Percentiles rank a stretch among this genome's conserved stretches.
These are phyloP conservation scores for Pleurotus tuoliensis DNA, from an alignment of 768 basidiomycete genomes.

Conservation along the genomic window DNA sequence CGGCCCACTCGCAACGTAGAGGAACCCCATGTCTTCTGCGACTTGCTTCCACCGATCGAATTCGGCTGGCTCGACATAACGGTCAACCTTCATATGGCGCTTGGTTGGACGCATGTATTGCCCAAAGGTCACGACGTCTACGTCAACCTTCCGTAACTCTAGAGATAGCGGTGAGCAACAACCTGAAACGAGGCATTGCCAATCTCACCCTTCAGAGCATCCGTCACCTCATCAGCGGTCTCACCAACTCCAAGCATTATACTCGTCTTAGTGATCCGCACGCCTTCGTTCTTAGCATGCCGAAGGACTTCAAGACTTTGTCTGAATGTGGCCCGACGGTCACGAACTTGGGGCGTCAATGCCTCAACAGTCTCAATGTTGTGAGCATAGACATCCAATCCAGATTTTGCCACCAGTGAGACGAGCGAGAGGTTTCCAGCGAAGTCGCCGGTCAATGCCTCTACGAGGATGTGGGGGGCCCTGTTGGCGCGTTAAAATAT, in stretches of 20 bases:
- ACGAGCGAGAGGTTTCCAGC: conserved; percentile 74
- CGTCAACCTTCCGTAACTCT: conserved; percentile 86
- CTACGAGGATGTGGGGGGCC: conserved; percentile 93
- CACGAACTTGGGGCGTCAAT: conserved; percentile 91
- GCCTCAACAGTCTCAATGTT: conserved; percentile 96
- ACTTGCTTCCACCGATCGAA: conserved; percentile 88
- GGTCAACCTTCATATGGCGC: conserved; percentile 97
- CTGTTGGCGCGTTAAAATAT: conserved; percentile 32
- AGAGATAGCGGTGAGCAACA: conserved; percentile 9
- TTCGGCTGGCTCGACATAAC: conserved; percentile 91
- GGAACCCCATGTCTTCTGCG: conserved; percentile 91
- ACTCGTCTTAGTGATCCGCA: conserved; percentile 92
- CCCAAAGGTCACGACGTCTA: conserved; percentile 98
- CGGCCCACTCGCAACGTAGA: conserved; percentile 96
- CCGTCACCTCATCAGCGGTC: conserved; percentile 73
- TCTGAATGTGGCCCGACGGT: conserved; percentile 88
- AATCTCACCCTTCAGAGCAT: conserved; percentile 75
- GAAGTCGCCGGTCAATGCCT: conserved; percentile 96
- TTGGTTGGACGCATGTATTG: conserved; percentile 99
- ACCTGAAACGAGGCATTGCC: background rate
- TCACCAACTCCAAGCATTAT: conserved; percentile 99
- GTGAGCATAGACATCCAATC: conserved; percentile 96
- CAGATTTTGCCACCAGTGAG: conserved; percentile 82
- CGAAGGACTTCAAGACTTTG: conserved; percentile 79
- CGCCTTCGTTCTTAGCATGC: conserved; percentile 80